Base-by-base conservation (phyloP, 1,284 basidiomycete species). In the Tilletiaria anomala region DNA sequence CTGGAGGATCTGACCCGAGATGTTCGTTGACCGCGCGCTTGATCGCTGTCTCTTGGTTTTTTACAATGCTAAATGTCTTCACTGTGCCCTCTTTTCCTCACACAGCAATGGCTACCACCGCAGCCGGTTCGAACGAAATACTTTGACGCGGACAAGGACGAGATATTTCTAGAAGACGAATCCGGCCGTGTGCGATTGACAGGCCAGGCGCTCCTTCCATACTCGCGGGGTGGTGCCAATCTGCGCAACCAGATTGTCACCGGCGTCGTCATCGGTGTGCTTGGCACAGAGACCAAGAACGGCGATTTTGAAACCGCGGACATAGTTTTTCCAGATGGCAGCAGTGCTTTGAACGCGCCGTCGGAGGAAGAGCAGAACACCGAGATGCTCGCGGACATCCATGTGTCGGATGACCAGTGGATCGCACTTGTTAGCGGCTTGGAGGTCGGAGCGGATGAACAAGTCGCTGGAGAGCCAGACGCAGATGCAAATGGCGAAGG, bases 271-370 rank as follows among this genome's bases (percentile, higher is more conserved):
- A 75, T 88, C 44, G 87, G 82, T 19, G 86, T 78, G 0, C 73
- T 99, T 8, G 91, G 91, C 2, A 78, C 82, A 56, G 93, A 97
- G 67, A 93, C 83, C 0, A 73, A 77, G 1, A 74, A 74, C 17
- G 91, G 93, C 5, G 87, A 94, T 50, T 96, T 97, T 56, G 83
- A 94, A 61, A 88, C 93, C 3, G 74, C 83, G n/a, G 91, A 96
- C 66, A 68, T 84, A 4, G 86, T 85, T 68, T 84, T 77, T 59
- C 76, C 88, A 2, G 88, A 80, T 0, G 26, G 26, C 26, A n/a
- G n/a, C n/a, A n/a, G n/a, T n/a, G n/a, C n/a, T n/a, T n/a, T n/a
- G n/a, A n/a, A n/a, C n/a, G n/a, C n/a, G n/a, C n/a, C n/a, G n/a
- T n/a, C n/a, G 23, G 43, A 33, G 12, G 35, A 42, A 11, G 42